Evolutionary conservation across 2,329 filamentous ascomycete species (phyloP).

Genomic region (Aspergillus sp.): DNA sequence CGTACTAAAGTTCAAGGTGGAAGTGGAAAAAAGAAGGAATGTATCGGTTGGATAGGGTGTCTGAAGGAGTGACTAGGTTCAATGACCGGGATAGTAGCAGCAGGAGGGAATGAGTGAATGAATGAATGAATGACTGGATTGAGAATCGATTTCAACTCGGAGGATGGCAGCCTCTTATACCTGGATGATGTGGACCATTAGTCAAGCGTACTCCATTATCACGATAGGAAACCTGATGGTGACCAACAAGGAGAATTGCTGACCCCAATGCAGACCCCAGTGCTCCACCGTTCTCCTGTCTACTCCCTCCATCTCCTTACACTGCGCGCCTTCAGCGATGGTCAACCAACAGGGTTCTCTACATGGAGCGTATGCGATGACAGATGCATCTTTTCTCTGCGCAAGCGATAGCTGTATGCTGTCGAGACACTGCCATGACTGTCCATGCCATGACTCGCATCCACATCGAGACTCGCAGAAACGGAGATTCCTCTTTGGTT

Average conservation of each 20-base stretch:
- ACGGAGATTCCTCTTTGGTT: background rate
- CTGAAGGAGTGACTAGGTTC: constrained; percentile 2
- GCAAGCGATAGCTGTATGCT: no score
- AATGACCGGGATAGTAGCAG: background rate
- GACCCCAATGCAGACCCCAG: background rate
- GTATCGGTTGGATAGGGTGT: background rate
- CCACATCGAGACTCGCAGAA: no score
- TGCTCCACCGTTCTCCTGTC: background rate
- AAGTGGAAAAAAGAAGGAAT: background rate
- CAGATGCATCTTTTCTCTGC: background rate
- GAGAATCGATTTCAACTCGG: background rate
- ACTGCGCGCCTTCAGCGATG: no score
- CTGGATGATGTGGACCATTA: background rate
- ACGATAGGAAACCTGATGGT: background rate
- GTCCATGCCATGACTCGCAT: no score
- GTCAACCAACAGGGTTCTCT: background rate
- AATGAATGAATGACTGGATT: background rate
- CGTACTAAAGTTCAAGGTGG: background rate
- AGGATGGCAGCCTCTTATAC: background rate
- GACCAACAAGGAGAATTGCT: no score
- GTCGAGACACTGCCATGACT: no score
- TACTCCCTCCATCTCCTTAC: no score
- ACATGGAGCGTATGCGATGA: background rate
- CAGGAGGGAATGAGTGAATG: constrained; percentile 1
- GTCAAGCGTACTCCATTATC: constrained; percentile 1